Percentiles rank a stretch among this genome's conserved stretches.
phyloP scores from a whole-genome alignment of 2,329 filamentous ascomycete genomes.

The Dothideomycetidae sp. region DNA sequence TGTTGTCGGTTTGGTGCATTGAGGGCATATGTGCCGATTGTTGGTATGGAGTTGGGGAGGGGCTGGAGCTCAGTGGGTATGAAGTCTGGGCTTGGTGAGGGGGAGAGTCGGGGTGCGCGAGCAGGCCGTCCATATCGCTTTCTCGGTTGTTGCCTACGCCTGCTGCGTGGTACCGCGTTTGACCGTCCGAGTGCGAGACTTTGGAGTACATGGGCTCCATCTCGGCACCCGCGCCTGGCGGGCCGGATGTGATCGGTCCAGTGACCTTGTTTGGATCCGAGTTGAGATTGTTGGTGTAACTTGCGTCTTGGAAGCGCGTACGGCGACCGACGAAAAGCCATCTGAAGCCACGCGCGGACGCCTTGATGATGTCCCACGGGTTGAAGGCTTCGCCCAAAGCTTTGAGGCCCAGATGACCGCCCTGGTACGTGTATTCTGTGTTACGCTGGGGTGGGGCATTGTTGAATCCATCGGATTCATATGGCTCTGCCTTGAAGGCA shows the following conservation, averaged over 20 bases:
- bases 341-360: constrained; percentile 58
- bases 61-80: background rate
- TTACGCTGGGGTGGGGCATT: constrained; percentile 9
- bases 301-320: constrained; percentile 33
- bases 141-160: background rate
- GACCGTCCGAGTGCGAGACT: constrained; percentile 1
- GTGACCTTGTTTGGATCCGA: constrained; percentile 2
- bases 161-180: background rate
- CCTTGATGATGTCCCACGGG: constrained; percentile 70
- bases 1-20: background rate
- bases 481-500: constrained; percentile 16
- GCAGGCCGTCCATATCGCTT: constrained; percentile 9
- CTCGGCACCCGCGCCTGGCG: background rate
- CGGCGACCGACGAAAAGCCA: constrained; percentile 69
- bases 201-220: constrained; percentile 5
- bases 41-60: background rate
- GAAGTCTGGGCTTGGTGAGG: background rate
- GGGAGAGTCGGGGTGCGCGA: constrained; percentile 6
- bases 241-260: background rate
- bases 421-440: constrained; percentile 35
- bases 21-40: background rate
- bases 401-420: constrained; percentile 48
- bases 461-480: constrained; percentile 15
- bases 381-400: constrained; percentile 63
- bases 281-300: constrained; percentile 20